Evolutionary conservation across 2,329 filamentous ascomycete genomes (phyloP).

Genomic region (Nigrograna mackinnonii): DNA sequence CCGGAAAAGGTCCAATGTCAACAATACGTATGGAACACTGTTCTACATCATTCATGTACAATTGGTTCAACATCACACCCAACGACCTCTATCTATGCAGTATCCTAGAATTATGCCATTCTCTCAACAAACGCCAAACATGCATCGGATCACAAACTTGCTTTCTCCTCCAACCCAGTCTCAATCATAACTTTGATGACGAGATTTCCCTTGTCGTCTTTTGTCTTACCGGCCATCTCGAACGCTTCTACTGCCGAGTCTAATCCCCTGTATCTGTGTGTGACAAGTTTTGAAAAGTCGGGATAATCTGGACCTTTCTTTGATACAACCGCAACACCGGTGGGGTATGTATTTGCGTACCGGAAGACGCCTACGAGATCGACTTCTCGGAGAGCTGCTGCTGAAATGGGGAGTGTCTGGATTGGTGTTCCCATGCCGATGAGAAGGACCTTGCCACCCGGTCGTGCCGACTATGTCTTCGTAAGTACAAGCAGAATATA

Average conservation of each 20-base stretch:
- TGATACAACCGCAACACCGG: constrained; percentile 65
- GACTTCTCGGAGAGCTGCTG: constrained; percentile 73
- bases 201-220: constrained; percentile 68
- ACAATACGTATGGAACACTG: too few species aligned
- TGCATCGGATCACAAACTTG: too few species aligned
- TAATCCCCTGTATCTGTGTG: constrained; percentile 70
- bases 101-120: too few species aligned
- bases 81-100: too few species aligned
- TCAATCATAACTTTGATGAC: constrained; percentile 72
- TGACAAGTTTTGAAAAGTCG: constrained; percentile 72
- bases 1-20: too few species aligned
- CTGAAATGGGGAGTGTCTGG: constrained; percentile 73
- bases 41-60: too few species aligned
- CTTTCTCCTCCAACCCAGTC: too few species aligned
- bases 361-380: constrained; percentile 79
- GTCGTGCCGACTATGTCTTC: constrained; percentile 55
- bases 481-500: constrained; percentile 6
- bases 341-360: constrained; percentile 75
- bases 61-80: too few species aligned
- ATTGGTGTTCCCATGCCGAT: constrained; percentile 81
- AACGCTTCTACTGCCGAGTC: constrained; percentile 67
- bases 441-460: constrained; percentile 74
- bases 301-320: constrained; percentile 56
- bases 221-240: constrained; percentile 69
- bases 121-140: too few species aligned